Conservation (phyloP, 78 protist species). For the Dictyostelium capitatum region DNA sequence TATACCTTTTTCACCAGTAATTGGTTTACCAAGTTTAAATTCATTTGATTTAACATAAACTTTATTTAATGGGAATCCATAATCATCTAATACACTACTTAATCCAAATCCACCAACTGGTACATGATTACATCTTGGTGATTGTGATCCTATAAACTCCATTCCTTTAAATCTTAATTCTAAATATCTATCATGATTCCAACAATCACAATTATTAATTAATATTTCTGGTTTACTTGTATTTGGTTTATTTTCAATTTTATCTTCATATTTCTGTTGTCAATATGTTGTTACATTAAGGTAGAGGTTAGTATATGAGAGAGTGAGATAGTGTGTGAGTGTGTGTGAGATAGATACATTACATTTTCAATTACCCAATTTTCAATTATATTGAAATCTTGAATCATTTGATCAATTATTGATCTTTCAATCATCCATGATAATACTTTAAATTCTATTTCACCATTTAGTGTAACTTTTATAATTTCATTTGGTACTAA, state of each 20-base stretch:
- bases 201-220: slow-evolving; percentile 42
- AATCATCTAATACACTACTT: slow-evolving; percentile 46
- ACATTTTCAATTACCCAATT: slow-evolving; percentile 63
- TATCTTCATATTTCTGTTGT: slow-evolving; percentile 26
- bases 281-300: too few relatives aligned
- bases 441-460: slow-evolving; percentile 72
- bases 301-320: too few relatives aligned
- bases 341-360: too few relatives aligned
- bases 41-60: background rate
- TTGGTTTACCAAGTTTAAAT: background rate
- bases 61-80: slow-evolving; percentile 72
- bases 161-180: slow-evolving; percentile 48
- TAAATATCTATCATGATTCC: slow-evolving; percentile 80
- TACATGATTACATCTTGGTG: slow-evolving; percentile 69
- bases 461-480: slow-evolving; percentile 50
- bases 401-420: background rate
- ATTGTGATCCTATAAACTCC: slow-evolving; percentile 66
- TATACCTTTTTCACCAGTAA: slow-evolving; percentile 22
- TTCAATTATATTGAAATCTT: slow-evolving; percentile 56
- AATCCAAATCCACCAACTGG: slow-evolving; percentile 39
- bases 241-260: slow-evolving; percentile 35
- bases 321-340: too few relatives aligned
- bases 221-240: slow-evolving; percentile 41
- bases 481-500: slow-evolving; percentile 19
- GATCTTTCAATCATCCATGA: slow-evolving; percentile 62